Base-by-base conservation (phyloP, 345 rosid genomes). In the Stellera chamaejasme region DNA sequence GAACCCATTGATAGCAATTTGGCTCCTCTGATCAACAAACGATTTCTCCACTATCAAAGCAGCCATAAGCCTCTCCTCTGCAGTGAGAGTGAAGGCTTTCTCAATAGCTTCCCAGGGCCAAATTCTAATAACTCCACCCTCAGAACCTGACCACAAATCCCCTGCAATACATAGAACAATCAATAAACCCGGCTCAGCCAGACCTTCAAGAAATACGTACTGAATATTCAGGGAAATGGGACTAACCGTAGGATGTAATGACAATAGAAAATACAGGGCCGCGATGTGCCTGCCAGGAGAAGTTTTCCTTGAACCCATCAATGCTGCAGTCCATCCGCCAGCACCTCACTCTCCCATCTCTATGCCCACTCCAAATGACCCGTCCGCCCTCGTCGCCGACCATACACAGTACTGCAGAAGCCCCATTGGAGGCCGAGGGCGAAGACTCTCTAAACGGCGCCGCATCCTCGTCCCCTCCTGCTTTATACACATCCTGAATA, bases 61-160 rank as follows among this genome's bases (percentile, higher is more conserved):
- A 61, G 94, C 91, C 80, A 77, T 66, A 50, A 74, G 82, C 52
- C 85, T 79, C 64, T 83, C 70, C 55, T 79, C 96, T 51, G 65
- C n/a, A n/a, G 72, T 67, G 28, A 72, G 71, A 59, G 82, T 76
- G 13, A 88, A 73, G 57, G 93, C 80, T 67, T 77, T 79, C 60
- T 74, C 82, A 45, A 88, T 79, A 66, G 74, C 67, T 56, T 92
- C 96, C 96, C 97, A 88, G 11, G 90, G 96, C 93, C 95, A 92
- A 54, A 86, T 63, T 74, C 77, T 86, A 15, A 92, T 72, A 65
- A 65, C 66, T 39, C 98, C 98, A 45, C 87, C 84, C 75, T 88
- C 98, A 5, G 87, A 79, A 62, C 98, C 97, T 15, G 98, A 86
- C 98, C 98, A 92, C 52, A 92, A 43, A 73, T 92, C 98, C 63